Evolutionary conservation across 2,329 filamentous ascomycete species (phyloP), one percentile per base, ranked within the genome.

Genomic region (Metarhizium guizhouense): DNA sequence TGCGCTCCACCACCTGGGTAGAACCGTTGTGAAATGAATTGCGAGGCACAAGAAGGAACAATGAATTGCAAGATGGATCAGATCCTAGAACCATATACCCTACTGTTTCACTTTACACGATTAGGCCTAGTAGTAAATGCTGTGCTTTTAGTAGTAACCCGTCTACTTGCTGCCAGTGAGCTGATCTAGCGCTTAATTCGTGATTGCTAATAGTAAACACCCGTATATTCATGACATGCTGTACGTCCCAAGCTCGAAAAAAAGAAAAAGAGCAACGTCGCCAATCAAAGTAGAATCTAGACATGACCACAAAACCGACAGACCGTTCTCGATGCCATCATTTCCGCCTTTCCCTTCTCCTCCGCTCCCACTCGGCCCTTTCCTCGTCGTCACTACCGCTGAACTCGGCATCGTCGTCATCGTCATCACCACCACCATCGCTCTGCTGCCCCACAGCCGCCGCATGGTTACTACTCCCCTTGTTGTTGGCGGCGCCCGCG

Each of bases 351-450:
- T 72, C 70, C 67, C 68, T 72, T 64, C 74, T 72, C 65, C 74
- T 73, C 63, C 79, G 72, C 69, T 84, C 80, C 76, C 79, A 83
- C 70, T 82, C 81, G 18, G 78, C 82, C 58, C 82, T 75, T 68
- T 85, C 82, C 57, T 85, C 82, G 10, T 84, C 81, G 58, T 85
- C 83, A 61, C 82, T 85, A 25, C 80, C 82, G 54, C 81, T 84
- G 53, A 83, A 84, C 68, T 85, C 82, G 43, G 76, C 82, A 57
- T 82, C 78, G 3, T 81, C 79, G 45, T 82, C 80, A 3, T 85
- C 82, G 11, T 84, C 81, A 58, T 85, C 83, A 61, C 82, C 85
- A 25, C 79, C 82, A 54, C 81, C 82, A 57, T 82, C 78, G 3
- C 81, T 3, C 69, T 70, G 10, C 20, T 70, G 70, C 1, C 40